Base-by-base conservation (phyloP, 1,139 yeast genomes). In the Protomyces inouyei region DNA sequence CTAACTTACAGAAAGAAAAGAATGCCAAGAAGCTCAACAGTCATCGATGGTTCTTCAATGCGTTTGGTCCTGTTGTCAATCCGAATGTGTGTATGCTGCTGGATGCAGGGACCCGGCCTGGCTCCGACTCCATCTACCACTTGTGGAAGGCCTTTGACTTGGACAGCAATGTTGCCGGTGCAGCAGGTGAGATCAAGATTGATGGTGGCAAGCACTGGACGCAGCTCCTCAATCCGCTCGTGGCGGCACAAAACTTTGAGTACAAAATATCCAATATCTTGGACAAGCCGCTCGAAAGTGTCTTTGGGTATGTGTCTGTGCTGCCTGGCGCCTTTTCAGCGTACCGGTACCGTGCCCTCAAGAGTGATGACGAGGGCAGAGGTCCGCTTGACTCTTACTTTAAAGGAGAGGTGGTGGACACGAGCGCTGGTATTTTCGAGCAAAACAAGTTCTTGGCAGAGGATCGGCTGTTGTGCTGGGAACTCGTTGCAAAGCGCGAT, bases 401-500 rank as follows among this genome's bases (percentile, higher is more conserved):
- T 77, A 88, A 88, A 74, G 98, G 98, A 68, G 98, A 93, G 74
- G 88, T 85, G n/a, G 38, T 57, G 32, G 60, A 48, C 25, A 36
- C 40, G 51, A 53, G 55, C 18, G 64, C 59, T 28, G 60, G 52
- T 46, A 70, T 46, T 70, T 91, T 93, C 97, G 91, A 95, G 59
- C 96, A 97, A 3, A 93, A 93, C 74, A 93, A 93, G 98, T 93
- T 93, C 73, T 79, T 93, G 66, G 98, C 98, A 0, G 98, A 93
- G 77, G 98, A 93, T 76, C 86, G 98, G 78, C 92, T 93, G 71
- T 78, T 93, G 69, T 93, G 98, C 76, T 93, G 98, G 97, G 98
- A 93, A 75, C 80, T 93, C 65, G 95, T 93, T 12, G 96, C 98
- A 4, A 92, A 93, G 72, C 82, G 80, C 70, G 83, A 85, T 67